These are phyloP conservation scores for Begonia peltatifolia DNA, from an alignment of 306 rosid genomes.

Conservation along the genomic window DNA sequence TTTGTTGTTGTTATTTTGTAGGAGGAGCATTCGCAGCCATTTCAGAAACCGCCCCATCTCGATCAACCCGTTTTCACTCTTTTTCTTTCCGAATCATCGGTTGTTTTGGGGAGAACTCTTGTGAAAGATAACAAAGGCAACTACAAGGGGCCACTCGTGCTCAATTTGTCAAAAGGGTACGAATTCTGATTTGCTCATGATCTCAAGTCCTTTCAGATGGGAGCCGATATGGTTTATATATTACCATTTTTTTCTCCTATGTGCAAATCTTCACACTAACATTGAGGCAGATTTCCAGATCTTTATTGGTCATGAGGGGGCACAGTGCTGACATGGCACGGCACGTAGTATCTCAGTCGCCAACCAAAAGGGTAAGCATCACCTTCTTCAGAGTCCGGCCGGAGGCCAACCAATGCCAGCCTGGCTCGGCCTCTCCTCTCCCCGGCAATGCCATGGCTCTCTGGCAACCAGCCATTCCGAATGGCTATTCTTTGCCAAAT, in stretches of 20 bases:
- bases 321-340: constrained; percentile 88
- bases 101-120: constrained; percentile 91
- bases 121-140: constrained; percentile 77
- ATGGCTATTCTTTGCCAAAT: constrained; percentile 20
- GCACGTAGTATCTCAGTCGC: constrained; percentile 78
- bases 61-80: constrained; percentile 91
- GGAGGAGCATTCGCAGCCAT: constrained; percentile 97
- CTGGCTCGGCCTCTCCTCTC: constrained; percentile 39
- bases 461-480: constrained; percentile 54
- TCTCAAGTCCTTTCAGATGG: too few relatives aligned
- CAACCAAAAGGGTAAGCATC: constrained; percentile 58
- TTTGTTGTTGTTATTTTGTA: constrained; percentile 7
- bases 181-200: constrained; percentile 15
- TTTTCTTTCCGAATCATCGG: constrained; percentile 75
- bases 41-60: constrained; percentile 95
- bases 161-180: constrained; percentile 81
- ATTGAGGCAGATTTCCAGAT: constrained; percentile 26
- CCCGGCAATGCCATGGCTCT: constrained; percentile 29
- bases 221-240: too few relatives aligned
- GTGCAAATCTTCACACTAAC: too few relatives aligned
- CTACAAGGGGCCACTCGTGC: constrained; percentile 91
- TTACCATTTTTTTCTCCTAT: too few relatives aligned
- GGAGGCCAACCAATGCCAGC: constrained; percentile 43
- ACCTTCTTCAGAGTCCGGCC: constrained; percentile 65
- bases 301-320: constrained; percentile 84